Base-by-base conservation (phyloP, 805 yeast genomes). In the Nakazawaea wyomingensis region DNA sequence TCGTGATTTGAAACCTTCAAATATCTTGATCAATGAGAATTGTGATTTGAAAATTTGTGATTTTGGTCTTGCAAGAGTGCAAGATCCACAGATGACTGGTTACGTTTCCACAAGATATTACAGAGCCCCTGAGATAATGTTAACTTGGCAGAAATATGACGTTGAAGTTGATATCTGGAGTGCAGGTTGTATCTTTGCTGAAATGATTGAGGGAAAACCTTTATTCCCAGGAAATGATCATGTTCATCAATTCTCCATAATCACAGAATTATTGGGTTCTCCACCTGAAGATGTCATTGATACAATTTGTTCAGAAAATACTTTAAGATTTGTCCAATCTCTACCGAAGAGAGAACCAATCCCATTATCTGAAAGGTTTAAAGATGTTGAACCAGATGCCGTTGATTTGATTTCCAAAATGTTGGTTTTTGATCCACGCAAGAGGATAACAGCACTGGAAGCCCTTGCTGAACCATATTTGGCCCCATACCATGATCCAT, bases 61-160 rank as follows among this genome's bases (percentile, higher is more conserved):
- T 65, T 91, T 91, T 61, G 99, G 99, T 18, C 71, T 91, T 48
- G 98, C 98, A 27, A 77, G 99, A 60, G 85, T 91, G 57, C 97
- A 91, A 69, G 99, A 91, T 66, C 96, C 97, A 11, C 98, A 91
- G 62, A 91, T 91, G 99, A 91, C 98, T 1, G 99, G 98, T 8
- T 91, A 91, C 61, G 99, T 91, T 14, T 84, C 95, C 4, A 91
- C 99, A 4, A 67, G 99, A 57, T 91, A 89, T 69, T 91, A 91
- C 65, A 77, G 99, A 49, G 99, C 98, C 0, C 99, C 99, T 2
- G 99, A 91, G 62, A 91, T 91, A 64, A 91, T 91, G 99, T 75
- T 91, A 50, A 89, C 97, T 21, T 91, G 98, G 98, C 99, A 91
- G 62, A 88, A 91, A 60, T 91, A 91, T 65, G 96, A 90, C 57